These are phyloP conservation scores for Sporisorium sorghi DNA, from an alignment of 1,284 basidiomycete genomes.

Conservation along the genomic window DNA sequence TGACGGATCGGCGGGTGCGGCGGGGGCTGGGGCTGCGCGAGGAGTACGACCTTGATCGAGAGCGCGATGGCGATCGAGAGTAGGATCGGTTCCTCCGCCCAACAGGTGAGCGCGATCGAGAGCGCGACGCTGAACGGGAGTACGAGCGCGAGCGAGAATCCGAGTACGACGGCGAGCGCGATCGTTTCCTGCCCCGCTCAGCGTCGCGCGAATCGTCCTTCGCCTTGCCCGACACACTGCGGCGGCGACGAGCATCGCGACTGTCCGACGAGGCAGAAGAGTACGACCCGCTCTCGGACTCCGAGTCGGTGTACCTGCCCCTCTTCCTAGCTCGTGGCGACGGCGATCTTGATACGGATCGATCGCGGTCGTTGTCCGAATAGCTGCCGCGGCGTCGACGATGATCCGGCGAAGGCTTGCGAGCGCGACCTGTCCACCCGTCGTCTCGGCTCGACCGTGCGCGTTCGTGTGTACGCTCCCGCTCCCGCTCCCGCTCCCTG, in stretches of 20 bases:
- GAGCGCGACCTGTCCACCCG: slow-evolving; percentile 15
- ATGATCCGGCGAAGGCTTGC: neutral
- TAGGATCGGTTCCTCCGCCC: neutral
- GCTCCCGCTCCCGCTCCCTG: slow-evolving; percentile 30
- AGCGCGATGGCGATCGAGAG: slow-evolving; percentile 9
- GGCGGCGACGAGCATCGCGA: neutral
- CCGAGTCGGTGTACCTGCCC: slow-evolving; percentile 11
- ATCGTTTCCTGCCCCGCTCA: slow-evolving; percentile 13
- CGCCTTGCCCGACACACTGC: slow-evolving; percentile 1
- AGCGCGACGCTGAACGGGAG: slow-evolving; percentile 46
- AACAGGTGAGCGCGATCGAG: slow-evolving; percentile 32
- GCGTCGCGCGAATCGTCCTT: slow-evolving; percentile 6
- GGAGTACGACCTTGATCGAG: slow-evolving; percentile 8
- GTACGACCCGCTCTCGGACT: slow-evolving; percentile 14
- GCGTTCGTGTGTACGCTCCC: slow-evolving; percentile 29
- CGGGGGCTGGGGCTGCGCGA: slow-evolving; percentile 10
- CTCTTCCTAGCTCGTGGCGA: slow-evolving; percentile 27
- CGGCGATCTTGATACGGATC: slow-evolving; percentile 19
- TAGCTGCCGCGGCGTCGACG: slow-evolving; percentile 6
- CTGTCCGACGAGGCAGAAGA: slow-evolving; percentile 17
- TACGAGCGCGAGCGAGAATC: slow-evolving; percentile 27
- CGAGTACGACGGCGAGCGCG: slow-evolving; percentile 12
- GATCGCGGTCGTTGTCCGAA: slow-evolving; percentile 18
- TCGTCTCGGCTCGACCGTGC: slow-evolving; percentile 29
- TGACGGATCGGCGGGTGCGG: slow-evolving; percentile 9